A percentile compares a stretch with the other conserved stretches of the same genome.
Conservation (phyloP, 129 eudicot species). For the Silybum marianum region DNA sequence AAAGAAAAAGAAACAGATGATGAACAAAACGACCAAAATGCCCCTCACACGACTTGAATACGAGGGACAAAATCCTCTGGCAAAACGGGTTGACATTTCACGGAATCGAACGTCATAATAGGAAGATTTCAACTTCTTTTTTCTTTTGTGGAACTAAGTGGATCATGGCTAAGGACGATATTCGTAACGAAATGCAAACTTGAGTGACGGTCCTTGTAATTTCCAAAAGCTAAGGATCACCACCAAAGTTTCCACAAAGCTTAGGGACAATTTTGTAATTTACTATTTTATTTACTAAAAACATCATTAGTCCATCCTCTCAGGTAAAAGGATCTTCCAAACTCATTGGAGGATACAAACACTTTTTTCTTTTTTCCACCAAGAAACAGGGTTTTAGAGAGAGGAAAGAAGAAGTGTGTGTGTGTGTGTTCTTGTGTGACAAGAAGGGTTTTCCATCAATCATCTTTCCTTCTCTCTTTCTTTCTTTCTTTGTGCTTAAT, state of each 20-base stretch:
- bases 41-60: not conserved
- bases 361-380: not conserved
- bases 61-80: not conserved
- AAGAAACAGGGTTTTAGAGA: not conserved
- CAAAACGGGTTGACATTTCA: not conserved
- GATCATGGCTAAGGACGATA: not conserved
- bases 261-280: not conserved
- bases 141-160: not conserved
- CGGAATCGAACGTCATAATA: not conserved
- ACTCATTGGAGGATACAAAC: slow-evolving; percentile 6
- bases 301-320: not conserved
- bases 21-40: not conserved
- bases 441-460: not conserved
- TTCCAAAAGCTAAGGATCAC: not conserved
- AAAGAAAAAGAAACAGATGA: not conserved
- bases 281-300: not conserved
- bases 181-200: not conserved
- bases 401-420: not conserved
- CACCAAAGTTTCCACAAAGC: not conserved
- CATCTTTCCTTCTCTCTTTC: not conserved
- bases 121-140: not conserved
- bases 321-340: not conserved
- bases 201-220: not conserved
- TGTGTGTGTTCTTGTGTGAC: slow-evolving; percentile 1
- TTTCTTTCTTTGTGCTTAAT: not conserved